These are phyloP conservation scores for Phytophthora litchii DNA, from an alignment of 352 stramenopile genomes.

Conservation along the genomic window DNA sequence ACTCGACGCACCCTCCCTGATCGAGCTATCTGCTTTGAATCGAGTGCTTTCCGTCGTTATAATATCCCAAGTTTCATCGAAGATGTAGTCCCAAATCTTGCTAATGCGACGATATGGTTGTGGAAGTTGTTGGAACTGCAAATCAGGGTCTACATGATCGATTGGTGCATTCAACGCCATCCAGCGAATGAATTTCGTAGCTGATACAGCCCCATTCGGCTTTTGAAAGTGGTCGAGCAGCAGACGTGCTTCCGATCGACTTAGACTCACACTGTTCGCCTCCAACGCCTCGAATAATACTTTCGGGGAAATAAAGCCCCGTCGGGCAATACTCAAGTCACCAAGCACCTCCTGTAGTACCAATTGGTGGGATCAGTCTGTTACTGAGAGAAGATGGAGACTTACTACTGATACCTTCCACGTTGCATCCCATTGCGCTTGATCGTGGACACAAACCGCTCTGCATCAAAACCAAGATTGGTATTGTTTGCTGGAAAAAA, in stretches of 20 bases:
- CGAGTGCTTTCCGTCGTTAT: constrained; percentile 49
- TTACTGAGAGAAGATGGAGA: neutral
- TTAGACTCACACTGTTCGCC: constrained; percentile 49
- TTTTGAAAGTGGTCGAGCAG: constrained; percentile 56
- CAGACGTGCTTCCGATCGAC: constrained; percentile 22
- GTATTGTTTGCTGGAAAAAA: neutral
- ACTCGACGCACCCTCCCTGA: neutral
- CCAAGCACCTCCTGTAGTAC: constrained; percentile 36
- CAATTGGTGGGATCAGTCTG: neutral
- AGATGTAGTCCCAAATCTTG: constrained; percentile 73
- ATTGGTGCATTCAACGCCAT: constrained; percentile 50
- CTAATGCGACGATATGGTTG: constrained; percentile 71
- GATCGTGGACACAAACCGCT: constrained; percentile 41
- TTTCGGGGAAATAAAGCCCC: constrained; percentile 43
- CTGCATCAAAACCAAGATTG: constrained; percentile 18
- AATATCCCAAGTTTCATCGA: constrained; percentile 58
- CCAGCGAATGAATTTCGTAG: constrained; percentile 59
- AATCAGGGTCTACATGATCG: constrained; percentile 71
- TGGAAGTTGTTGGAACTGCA: constrained; percentile 59
- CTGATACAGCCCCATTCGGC: constrained; percentile 43
- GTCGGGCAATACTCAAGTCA: constrained; percentile 33
- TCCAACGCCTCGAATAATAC: constrained; percentile 58
- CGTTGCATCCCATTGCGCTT: constrained; percentile 43
- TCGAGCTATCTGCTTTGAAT: constrained; percentile 44
- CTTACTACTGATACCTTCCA: constrained; percentile 35